phyloP scores from a whole-genome alignment of 2,329 filamentous ascomycete genomes.

The Fusarium vanettenii region DNA sequence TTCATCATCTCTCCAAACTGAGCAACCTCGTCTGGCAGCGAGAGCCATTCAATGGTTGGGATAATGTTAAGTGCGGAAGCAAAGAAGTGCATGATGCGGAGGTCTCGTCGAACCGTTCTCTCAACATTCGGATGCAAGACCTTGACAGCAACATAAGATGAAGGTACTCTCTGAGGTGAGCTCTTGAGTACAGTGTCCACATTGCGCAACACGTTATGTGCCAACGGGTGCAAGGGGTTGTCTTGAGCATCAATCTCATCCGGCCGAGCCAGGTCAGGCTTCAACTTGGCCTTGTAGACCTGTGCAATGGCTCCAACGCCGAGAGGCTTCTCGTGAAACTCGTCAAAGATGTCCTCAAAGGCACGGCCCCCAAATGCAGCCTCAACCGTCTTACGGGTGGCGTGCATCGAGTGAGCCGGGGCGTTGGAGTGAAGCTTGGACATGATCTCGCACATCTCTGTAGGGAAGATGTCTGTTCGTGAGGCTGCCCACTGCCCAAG shows the following conservation, averaged over 20 bases:
- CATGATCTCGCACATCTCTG: slow-evolving; percentile 92
- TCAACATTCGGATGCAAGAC: slow-evolving; percentile 94
- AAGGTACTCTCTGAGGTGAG: slow-evolving; percentile 85
- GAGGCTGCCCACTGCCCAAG: slow-evolving; percentile 99
- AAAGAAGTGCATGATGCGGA: slow-evolving; percentile 95
- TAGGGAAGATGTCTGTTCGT: slow-evolving; percentile 94
- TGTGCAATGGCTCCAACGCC: slow-evolving; percentile 97
- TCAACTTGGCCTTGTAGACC: slow-evolving; percentile 95
- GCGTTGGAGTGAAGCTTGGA: slow-evolving; percentile 95
- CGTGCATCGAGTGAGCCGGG: slow-evolving; percentile 85
- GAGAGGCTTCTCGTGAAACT: slow-evolving; percentile 89
- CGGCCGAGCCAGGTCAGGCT: slow-evolving; percentile 77
- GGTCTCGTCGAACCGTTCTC: slow-evolving; percentile 86
- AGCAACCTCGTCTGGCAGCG: slow-evolving; percentile 90
- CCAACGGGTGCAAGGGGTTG: slow-evolving; percentile 59
- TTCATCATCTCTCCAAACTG: slow-evolving; percentile 99
- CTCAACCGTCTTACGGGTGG: slow-evolving; percentile 82
- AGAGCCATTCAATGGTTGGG: slow-evolving; percentile 97
- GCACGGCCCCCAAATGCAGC: slow-evolving; percentile 82
- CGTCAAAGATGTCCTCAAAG: slow-evolving; percentile 95
- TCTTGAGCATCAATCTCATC: slow-evolving; percentile 66
- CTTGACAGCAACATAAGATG: slow-evolving; percentile 93
- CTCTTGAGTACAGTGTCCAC: slow-evolving; percentile 90
- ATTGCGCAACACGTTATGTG: slow-evolving; percentile 79
- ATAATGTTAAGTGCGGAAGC: slow-evolving; percentile 85